Base-by-base conservation (phyloP, 305 asterid species). In the Nicotiana rustica region DNA sequence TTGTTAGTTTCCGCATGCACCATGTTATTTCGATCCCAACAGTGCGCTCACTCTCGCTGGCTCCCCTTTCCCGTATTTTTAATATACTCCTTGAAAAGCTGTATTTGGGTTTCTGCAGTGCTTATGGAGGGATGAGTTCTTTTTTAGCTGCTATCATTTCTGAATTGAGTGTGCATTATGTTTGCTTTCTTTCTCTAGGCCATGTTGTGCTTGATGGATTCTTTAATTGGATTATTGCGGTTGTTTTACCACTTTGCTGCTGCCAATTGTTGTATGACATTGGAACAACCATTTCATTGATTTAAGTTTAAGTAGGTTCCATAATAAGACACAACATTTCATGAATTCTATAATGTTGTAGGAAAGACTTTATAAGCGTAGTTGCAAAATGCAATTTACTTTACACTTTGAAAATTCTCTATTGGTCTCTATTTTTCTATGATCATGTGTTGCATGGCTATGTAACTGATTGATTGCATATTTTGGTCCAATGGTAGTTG, bases 111-210 rank as follows among this genome's bases (percentile, higher is more conserved):
- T 25, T 25, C 25, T 25, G 25, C 25, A 25, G 25, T 25, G 25
- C 56, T 35, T 68, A 68, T 36, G 56, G 17, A 68, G 55, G 9
- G 56, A 13, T 68, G 77, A 68, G 56, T 68, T 68, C 56, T 67
- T 35, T 19, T 38, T 35, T 17, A 17, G 18, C 55, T 68, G 56
- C 52, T 36, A 18, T 3, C 76, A 9, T 67, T 67, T 69, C 77
- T 38, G 77, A 69, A n/a, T 36, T 38, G 31, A 31, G 6, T 66
- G 44, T 66, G 57, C 77, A 38, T 9, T 68, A 68, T 38, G 77
- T 17, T 69, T 38, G 33, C 57, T 69, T 38, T 69, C 77, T 69
- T 38, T 17, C 76, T 17, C 31, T 17, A n/a, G 55, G 55, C 5
- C 25, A 17, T 68, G 31, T 2, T 36, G 6, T 68, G 56, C 77